phyloP scores from a whole-genome alignment of 176 grass and related monocot species.

The Tuctoria greenei region DNA sequence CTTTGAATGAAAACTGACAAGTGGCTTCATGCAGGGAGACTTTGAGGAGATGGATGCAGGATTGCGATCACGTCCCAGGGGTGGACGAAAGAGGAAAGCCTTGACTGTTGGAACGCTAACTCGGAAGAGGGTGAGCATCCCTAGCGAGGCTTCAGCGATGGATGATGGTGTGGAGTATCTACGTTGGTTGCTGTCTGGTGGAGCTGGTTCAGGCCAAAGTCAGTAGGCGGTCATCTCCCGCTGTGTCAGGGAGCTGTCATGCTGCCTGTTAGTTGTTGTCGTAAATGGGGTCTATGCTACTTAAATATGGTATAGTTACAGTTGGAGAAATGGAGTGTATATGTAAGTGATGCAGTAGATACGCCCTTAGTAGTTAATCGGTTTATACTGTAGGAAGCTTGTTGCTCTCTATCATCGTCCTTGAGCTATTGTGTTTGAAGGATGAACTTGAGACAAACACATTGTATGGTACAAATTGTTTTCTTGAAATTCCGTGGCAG shows the following conservation, averaged over 20 bases:
- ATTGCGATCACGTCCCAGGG: slow-evolving; percentile 17
- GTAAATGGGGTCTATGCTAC: neutral
- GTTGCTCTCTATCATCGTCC: neutral
- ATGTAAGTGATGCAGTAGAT: neutral
- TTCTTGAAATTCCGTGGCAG: too few relatives aligned
- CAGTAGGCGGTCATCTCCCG: neutral
- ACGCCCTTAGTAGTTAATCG: neutral
- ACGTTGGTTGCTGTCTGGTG: slow-evolving; percentile 42
- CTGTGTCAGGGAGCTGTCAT: slow-evolving; percentile 5
- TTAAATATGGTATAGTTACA: neutral
- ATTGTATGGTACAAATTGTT: too few relatives aligned
- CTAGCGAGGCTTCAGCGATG: neutral
- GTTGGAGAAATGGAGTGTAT: neutral
- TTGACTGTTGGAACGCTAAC: slow-evolving; percentile 38
- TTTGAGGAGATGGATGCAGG: slow-evolving; percentile 45
- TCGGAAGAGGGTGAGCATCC: slow-evolving; percentile 50
- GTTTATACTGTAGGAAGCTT: neutral
- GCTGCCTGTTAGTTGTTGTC: neutral
- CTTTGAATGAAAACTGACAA: neutral
- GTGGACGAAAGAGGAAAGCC: slow-evolving; percentile 49
- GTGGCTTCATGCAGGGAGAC: slow-evolving; percentile 32
- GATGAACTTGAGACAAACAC: neutral
- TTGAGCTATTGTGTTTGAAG: neutral
- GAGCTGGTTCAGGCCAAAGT: neutral
- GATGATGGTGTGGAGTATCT: slow-evolving; percentile 43